phyloP scores from a whole-genome alignment of 2,329 filamentous ascomycete species.

The Pseudogymnoascus sp. region DNA sequence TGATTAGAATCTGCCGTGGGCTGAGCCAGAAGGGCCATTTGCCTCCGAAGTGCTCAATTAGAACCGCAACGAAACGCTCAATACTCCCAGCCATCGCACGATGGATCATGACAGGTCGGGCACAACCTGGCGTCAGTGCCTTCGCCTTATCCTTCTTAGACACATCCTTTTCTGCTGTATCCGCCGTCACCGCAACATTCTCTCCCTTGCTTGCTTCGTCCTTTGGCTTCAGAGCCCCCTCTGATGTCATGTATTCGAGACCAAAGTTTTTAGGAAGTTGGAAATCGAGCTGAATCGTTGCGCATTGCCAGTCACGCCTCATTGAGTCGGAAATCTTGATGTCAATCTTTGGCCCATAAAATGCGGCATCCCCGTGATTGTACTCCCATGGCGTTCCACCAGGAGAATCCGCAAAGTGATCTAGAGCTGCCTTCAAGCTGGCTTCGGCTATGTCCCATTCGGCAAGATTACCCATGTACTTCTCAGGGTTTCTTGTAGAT shows the following conservation, averaged over 20 bases:
- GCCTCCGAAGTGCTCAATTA: constrained; percentile 76
- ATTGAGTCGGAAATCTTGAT: constrained; percentile 88
- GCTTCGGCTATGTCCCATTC: constrained; percentile 86
- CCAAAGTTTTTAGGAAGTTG: constrained; percentile 79
- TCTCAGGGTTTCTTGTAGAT: constrained; percentile 77
- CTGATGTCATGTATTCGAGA: constrained; percentile 73
- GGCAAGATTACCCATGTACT: constrained; percentile 75
- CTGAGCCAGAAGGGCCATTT: constrained; percentile 88
- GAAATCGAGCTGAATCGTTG: constrained; percentile 92
- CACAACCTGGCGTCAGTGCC: constrained; percentile 57
- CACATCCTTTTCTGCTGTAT: constrained; percentile 23
- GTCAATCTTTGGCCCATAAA: constrained; percentile 98
- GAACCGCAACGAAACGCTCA: constrained; percentile 61
- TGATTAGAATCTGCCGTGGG: constrained; percentile 71
- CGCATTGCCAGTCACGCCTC: constrained; percentile 76
- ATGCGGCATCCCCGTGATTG: constrained; percentile 91
- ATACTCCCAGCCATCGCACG: constrained; percentile 69
- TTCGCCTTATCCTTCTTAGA: constrained; percentile 36
- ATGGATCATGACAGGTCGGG: constrained; percentile 79
- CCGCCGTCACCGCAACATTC: neutral
- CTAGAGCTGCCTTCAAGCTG: constrained; percentile 68
- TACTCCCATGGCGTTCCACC: constrained; percentile 71
- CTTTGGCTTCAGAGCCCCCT: constrained; percentile 41
- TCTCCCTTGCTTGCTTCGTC: constrained; percentile 22
- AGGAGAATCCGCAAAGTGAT: constrained; percentile 55